Evolutionary conservation across 345 rosid genomes (phyloP).

Genomic region (Angophora floribunda): DNA sequence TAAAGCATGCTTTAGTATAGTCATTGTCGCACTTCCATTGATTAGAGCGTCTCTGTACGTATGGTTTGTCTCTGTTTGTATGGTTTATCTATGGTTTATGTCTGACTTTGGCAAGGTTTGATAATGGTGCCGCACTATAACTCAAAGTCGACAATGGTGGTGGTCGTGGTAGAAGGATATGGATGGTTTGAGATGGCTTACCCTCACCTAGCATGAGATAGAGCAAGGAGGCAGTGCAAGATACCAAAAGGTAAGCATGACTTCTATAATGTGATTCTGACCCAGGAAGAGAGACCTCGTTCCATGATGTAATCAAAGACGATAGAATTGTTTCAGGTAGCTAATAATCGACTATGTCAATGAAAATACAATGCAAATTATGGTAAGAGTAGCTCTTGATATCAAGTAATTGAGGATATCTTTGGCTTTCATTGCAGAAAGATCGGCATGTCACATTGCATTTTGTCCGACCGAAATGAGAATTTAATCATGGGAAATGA

Average conservation of each 20-base stretch:
- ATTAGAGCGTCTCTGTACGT: neutral
- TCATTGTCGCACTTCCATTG: neutral
- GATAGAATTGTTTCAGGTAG: neutral
- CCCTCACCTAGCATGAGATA: conserved; percentile 18
- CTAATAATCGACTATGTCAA: neutral
- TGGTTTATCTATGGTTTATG: neutral
- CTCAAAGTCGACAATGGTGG: conserved; percentile 12
- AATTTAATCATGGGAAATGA: too few species aligned
- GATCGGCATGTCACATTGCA: neutral
- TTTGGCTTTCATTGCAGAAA: neutral
- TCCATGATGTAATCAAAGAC: neutral
- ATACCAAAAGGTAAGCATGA: conserved; percentile 7
- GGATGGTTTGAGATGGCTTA: conserved; percentile 44
- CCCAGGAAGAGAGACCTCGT: neutral
- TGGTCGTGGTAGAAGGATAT: conserved; percentile 28
- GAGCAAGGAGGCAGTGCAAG: neutral
- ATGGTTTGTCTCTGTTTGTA: too few species aligned
- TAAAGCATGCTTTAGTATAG: neutral
- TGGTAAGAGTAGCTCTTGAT: neutral
- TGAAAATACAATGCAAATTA: neutral
- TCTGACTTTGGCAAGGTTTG: conserved; percentile 7
- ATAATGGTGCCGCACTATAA: conserved; percentile 43
- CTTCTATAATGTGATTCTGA: neutral
- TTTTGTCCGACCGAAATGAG: too few species aligned
- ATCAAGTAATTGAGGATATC: neutral